These are phyloP conservation scores for Schizosaccharomyces octosporus DNA, from an alignment of 805 yeast species.

Conservation along the genomic window DNA sequence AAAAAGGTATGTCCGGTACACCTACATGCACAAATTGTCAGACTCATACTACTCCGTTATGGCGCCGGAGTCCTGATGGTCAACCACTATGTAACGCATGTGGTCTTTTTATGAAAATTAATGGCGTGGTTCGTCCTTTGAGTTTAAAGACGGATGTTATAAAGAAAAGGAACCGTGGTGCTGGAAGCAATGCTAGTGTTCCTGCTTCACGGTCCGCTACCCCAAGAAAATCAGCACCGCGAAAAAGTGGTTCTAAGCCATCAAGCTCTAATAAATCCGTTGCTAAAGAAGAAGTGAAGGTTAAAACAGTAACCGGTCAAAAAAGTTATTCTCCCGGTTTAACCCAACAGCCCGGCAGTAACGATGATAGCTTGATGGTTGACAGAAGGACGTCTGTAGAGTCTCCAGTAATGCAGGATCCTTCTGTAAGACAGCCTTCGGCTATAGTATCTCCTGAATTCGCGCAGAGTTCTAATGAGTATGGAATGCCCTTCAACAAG, in stretches of 20 bases:
- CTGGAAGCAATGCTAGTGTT: background rate
- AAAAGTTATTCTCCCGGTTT: too few species aligned
- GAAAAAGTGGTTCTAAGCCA: background rate
- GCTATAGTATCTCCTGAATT: too few species aligned
- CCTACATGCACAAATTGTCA: constrained; percentile 35
- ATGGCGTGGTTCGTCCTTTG: constrained; percentile 85
- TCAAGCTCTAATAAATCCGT: background rate
- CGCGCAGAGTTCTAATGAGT: too few species aligned
- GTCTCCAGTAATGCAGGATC: too few species aligned
- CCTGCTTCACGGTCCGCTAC: too few species aligned
- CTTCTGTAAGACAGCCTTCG: too few species aligned
- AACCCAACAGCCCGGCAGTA: too few species aligned
- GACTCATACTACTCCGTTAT: constrained; percentile 76
- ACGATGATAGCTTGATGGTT: too few species aligned
- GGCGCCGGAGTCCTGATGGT: constrained; percentile 86
- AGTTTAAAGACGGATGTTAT: constrained; percentile 80
- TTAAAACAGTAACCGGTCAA: background rate
- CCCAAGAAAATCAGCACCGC: background rate
- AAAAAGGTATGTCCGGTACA: background rate
- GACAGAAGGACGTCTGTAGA: too few species aligned
- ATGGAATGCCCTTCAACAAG: too few species aligned
- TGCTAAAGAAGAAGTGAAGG: background rate
- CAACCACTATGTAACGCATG: constrained; percentile 90
- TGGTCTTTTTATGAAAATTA: constrained; percentile 73
- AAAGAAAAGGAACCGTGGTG: constrained; percentile 64